Conservation (phyloP, 306 rosid species). For the Cicer chorassanicum region DNA sequence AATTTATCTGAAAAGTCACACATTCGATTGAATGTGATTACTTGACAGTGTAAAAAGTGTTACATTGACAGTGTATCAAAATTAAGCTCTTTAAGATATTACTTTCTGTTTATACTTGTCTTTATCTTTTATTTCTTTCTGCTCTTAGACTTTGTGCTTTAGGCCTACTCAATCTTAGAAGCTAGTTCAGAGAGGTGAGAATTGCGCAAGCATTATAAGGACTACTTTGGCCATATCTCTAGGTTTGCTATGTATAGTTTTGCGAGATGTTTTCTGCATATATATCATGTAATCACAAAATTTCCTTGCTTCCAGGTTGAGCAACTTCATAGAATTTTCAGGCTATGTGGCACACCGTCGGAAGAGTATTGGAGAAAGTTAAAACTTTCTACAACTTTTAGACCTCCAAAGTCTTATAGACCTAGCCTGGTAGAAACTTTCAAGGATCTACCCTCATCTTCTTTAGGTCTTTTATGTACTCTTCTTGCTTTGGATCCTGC, state of each 20-base stretch:
- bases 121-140: background rate
- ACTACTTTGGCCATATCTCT: too few species aligned
- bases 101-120: background rate
- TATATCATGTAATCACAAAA: conserved; percentile 33
- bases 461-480: conserved; percentile 70
- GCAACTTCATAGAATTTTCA: conserved; percentile 84
- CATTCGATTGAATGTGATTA: too few species aligned
- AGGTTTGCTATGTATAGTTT: background rate
- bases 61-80: too few species aligned
- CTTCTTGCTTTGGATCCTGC: conserved; percentile 84
- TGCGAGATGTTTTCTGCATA: conserved; percentile 17
- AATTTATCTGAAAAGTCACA: too few species aligned
- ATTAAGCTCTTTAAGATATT: too few species aligned
- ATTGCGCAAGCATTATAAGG: too few species aligned
- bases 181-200: background rate
- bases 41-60: too few species aligned
- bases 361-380: conserved; percentile 85
- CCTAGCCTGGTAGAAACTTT: conserved; percentile 69
- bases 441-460: conserved; percentile 69
- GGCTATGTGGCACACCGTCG: conserved; percentile 90
- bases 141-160: background rate
- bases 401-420: conserved; percentile 74
- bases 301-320: conserved; percentile 70
- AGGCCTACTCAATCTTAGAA: background rate
- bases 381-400: conserved; percentile 62